A percentile compares a stretch with the other conserved stretches of the same genome.
Evolutionary conservation across 441 rosid species (phyloP).

Genomic region (Adansonia madagascariensis): DNA sequence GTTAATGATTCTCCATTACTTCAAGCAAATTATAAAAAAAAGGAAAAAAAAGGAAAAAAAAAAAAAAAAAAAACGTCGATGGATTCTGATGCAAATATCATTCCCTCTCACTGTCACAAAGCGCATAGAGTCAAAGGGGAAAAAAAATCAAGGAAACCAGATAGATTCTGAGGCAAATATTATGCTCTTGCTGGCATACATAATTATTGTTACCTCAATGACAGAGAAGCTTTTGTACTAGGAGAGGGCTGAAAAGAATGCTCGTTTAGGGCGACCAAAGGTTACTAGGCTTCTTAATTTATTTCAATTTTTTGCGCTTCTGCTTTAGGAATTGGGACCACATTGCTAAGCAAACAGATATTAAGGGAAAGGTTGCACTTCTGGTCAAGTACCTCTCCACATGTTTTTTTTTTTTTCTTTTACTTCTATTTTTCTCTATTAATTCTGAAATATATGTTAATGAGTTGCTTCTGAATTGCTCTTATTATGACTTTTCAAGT

Average conservation of each 20-base stretch:
- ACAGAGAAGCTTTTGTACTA: conserved; percentile 43
- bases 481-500: conserved; percentile 27
- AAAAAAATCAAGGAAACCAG: conserved; percentile 29
- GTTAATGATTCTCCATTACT: conserved; percentile 54
- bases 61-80: conserved; percentile 27
- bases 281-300: conserved; percentile 38
- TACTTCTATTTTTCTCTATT: background rate
- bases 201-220: conserved; percentile 38
- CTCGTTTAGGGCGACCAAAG: conserved; percentile 54
- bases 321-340: conserved; percentile 35
- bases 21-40: conserved; percentile 35
- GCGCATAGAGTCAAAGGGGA: conserved; percentile 27
- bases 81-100: conserved; percentile 58
- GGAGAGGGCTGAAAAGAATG: conserved; percentile 43
- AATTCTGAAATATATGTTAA: conserved; percentile 31
- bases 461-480: conserved; percentile 30
- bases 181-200: conserved; percentile 39
- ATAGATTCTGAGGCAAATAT: conserved; percentile 34
- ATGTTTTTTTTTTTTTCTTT: conserved; percentile 12
- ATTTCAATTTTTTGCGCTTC: conserved; percentile 32
- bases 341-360: conserved; percentile 30
- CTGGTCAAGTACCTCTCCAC: conserved; percentile 36
- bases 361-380: conserved; percentile 31
- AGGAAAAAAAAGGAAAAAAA: background rate
- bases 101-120: conserved; percentile 31